Conservation (phyloP, 2,329 filamentous ascomycete genomes). For the Talaromyces atroroseus region DNA sequence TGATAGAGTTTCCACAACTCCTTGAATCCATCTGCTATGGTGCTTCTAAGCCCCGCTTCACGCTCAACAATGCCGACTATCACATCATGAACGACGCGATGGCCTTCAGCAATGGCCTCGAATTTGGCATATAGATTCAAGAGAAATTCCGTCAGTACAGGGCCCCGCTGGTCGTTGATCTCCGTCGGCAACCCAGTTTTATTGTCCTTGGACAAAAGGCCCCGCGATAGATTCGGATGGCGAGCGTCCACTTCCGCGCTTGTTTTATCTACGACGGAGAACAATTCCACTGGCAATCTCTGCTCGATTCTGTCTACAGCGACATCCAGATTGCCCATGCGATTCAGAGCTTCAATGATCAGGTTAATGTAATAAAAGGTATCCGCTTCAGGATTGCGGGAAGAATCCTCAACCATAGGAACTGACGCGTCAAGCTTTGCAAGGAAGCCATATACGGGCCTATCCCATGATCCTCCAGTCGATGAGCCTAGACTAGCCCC, state of each 20-base stretch:
- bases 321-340: slow-evolving; percentile 75
- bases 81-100: slow-evolving; percentile 88
- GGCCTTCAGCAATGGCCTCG: slow-evolving; percentile 91
- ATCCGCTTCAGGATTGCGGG: slow-evolving; percentile 89
- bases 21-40: slow-evolving; percentile 81
- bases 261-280: slow-evolving; percentile 88
- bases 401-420: slow-evolving; percentile 74
- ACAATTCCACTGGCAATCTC: slow-evolving; percentile 85
- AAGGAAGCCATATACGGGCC: slow-evolving; percentile 53
- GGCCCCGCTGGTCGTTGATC: slow-evolving; percentile 70
- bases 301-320: slow-evolving; percentile 90
- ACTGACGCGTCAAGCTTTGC: slow-evolving; percentile 50
- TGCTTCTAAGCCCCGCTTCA: slow-evolving; percentile 61
- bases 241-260: slow-evolving; percentile 90
- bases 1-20: slow-evolving; percentile 98
- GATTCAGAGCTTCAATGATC: slow-evolving; percentile 83
- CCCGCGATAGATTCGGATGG: slow-evolving; percentile 72
- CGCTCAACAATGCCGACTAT: slow-evolving; percentile 79
- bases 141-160: slow-evolving; percentile 84
- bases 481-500: slow-evolving; percentile 17
- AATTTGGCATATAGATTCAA: slow-evolving; percentile 95
- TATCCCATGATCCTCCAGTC: slow-evolving; percentile 44
- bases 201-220: slow-evolving; percentile 42
- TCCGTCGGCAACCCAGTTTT: slow-evolving; percentile 57
- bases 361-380: slow-evolving; percentile 90